Conservation (phyloP, 78 protist species). For the Dictyostelium purpureum region DNA sequence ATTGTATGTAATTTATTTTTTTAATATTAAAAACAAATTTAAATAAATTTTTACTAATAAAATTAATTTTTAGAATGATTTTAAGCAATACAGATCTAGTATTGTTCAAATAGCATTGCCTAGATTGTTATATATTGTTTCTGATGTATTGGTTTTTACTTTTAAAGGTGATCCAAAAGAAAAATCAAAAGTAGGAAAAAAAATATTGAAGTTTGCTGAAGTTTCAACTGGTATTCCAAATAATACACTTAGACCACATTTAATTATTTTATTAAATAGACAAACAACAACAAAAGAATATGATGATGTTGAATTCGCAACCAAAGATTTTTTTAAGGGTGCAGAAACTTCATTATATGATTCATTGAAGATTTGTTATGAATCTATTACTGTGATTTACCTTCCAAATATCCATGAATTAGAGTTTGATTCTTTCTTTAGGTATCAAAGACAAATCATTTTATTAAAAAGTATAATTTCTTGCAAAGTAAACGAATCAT, state of each 20-base stretch:
- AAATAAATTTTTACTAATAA: too few species aligned
- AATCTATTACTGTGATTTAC: background rate
- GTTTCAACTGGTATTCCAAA: background rate
- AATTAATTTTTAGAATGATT: too few species aligned
- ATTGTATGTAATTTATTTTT: background rate
- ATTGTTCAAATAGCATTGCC: background rate
- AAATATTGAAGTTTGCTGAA: background rate
- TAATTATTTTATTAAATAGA: background rate
- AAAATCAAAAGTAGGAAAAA: background rate
- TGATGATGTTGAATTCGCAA: background rate
- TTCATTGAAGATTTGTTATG: background rate
- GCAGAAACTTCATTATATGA: background rate
- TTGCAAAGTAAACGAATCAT: background rate
- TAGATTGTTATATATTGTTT: constrained; percentile 1
- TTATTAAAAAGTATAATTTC: background rate
- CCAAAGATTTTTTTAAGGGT: background rate
- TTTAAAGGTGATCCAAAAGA: background rate
- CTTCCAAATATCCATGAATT: background rate
- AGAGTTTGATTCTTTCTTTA: background rate
- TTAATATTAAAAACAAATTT: background rate
- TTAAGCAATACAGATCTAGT: too few species aligned
- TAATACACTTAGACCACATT: background rate
- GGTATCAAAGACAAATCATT: background rate
- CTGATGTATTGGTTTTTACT: constrained; percentile 33
- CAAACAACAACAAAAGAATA: background rate